Base-by-base conservation (phyloP, 176 grass and related monocot genomes). In the Hordeum marinum region DNA sequence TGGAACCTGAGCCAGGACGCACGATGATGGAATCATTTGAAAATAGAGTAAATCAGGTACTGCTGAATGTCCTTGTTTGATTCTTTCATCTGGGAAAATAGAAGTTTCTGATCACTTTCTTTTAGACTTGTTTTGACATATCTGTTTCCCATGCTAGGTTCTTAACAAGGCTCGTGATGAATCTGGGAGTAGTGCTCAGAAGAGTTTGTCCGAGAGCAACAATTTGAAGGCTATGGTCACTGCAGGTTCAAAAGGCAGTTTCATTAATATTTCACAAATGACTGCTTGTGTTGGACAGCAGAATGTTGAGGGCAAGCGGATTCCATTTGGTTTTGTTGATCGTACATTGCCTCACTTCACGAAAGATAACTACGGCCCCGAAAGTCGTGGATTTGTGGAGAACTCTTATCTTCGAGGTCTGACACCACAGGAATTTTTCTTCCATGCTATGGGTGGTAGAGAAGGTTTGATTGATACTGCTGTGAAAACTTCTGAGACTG, bases 221-320 rank as follows among this genome's bases (percentile, higher is more conserved):
- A 98, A 98, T 84, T 79, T 98, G 72, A 98, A 98, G 82, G 96
- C 96, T 46, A 95, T 98, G 96, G 96, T 98, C 64, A 98, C 96
- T 70, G 91, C 96, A 58, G 93, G 96, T 9, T 98, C 93, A 37
- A 98, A 98, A 74, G 96, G 93, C 25, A 94, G 93, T 87, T 98
- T 95, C 83, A 98, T 95, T 75, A 98, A 98, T 68, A 98, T 98
- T 67, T 94, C 96, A 54, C 96, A 98, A 79, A 98, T 98, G 96
- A 98, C 96, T 87, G 96, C 96, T 76, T 98, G 96, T 94, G 96
- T 98, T 1, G 96, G 96, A 55, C 96, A 98, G 63, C 91, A 98
- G 81, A 98, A 98, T 72, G 96, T 98, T 86, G 96, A 95, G 68
- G 96, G 96, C 32, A 98, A 98, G 76, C 96, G 96, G 26, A 98